Evolutionary conservation across 1,284 basidiomycete species (phyloP).

Genomic region (Tilletia caries): DNA sequence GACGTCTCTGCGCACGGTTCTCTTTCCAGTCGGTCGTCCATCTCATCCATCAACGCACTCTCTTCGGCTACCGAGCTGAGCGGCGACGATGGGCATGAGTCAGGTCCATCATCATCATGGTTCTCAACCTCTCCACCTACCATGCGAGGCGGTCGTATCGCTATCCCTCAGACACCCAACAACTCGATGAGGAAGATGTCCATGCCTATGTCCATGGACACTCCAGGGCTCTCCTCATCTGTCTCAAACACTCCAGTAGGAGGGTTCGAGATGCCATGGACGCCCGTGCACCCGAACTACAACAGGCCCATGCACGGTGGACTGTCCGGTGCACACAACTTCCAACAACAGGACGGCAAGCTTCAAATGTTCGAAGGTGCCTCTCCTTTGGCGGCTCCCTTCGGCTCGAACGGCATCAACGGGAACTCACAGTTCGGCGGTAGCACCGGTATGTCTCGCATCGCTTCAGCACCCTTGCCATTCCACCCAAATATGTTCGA

Average conservation of each 20-base stretch:
- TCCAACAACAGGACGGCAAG: not conserved
- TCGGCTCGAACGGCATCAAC: not conserved
- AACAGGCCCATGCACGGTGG: not conserved
- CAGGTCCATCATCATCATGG: not conserved
- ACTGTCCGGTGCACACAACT: not conserved
- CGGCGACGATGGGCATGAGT: not conserved
- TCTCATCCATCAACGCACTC: not conserved
- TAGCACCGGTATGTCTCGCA: not conserved
- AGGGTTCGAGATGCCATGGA: not conserved
- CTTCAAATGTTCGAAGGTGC: not conserved
- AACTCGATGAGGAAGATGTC: too few species aligned
- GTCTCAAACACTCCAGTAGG: not conserved
- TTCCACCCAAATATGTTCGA: not conserved
- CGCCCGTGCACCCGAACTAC: not conserved
- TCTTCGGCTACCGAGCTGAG: not conserved
- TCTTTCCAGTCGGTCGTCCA: not conserved
- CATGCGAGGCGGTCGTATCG: not conserved
- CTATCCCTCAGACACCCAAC: conserved; percentile 3
- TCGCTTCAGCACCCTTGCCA: not conserved
- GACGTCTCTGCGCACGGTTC: too few species aligned
- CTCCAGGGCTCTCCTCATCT: not conserved
- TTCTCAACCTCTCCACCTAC: not conserved
- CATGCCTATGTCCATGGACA: too few species aligned
- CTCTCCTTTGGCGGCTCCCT: not conserved
- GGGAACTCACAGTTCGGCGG: not conserved